Conservation (phyloP, 768 basidiomycete genomes). For the Melanogaster broomeanus region DNA sequence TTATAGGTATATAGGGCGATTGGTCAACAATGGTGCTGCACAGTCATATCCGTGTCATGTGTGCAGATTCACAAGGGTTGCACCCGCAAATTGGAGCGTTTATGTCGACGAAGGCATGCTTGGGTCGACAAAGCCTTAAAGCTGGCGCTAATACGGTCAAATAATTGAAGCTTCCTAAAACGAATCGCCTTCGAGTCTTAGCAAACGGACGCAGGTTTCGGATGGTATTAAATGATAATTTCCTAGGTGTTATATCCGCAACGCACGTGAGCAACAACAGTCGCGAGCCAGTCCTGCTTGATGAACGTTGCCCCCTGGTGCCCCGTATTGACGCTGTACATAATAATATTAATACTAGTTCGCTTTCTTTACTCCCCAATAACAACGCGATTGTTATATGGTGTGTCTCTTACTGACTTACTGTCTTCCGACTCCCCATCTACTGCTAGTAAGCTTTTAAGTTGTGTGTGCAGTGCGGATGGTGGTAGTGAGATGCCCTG, state of each 20-base stretch:
- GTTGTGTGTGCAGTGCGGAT: too few species aligned
- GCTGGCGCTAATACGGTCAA: neutral
- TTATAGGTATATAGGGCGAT: slow-evolving; percentile 12
- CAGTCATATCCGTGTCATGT: slow-evolving; percentile 29
- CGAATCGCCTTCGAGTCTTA: slow-evolving; percentile 18
- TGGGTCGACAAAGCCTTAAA: neutral
- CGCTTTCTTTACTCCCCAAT: too few species aligned
- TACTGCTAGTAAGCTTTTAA: too few species aligned
- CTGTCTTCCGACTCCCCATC: too few species aligned
- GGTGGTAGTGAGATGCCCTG: too few species aligned
- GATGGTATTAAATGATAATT: neutral
- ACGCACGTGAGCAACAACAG: neutral
- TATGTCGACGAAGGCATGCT: neutral
- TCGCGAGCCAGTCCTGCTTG: neutral
- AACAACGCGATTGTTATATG: too few species aligned
- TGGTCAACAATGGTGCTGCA: slow-evolving; percentile 13
- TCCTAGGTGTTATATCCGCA: neutral
- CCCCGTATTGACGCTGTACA: too few species aligned
- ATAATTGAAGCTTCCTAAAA: slow-evolving; percentile 4
- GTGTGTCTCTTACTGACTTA: too few species aligned
- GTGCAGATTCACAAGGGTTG: too few species aligned
- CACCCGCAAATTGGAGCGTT: too few species aligned
- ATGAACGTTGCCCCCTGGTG: too few species aligned
- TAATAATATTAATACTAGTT: too few species aligned
- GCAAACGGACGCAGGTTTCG: neutral